Conservation (phyloP, 1,139 yeast species). For the Petasospora rhodanensis region DNA sequence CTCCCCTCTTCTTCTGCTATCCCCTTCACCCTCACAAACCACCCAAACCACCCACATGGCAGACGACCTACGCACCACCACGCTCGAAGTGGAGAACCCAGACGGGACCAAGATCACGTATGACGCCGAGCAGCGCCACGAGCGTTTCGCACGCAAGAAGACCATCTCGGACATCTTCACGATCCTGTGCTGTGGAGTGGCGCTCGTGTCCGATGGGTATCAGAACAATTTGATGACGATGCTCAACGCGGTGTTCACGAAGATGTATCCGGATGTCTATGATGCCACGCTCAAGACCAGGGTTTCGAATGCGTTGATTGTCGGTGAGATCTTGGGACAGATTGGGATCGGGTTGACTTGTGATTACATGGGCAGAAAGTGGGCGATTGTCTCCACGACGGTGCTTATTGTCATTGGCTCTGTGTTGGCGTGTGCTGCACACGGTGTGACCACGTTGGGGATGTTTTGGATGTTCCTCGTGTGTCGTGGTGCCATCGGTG, state of each 20-base stretch:
- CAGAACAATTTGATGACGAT: constrained; percentile 61
- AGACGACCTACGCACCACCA: too few relatives aligned
- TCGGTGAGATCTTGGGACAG: constrained; percentile 59
- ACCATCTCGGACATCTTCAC: constrained; percentile 23
- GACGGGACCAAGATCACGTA: constrained; percentile 13
- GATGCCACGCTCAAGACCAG: constrained; percentile 43
- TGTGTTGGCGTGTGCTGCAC: constrained; percentile 52
- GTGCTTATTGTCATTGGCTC: constrained; percentile 51
- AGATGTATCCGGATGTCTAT: constrained; percentile 40
- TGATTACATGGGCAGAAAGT: constrained; percentile 54
- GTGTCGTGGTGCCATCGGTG: constrained; percentile 64
- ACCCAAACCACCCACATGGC: too few relatives aligned
- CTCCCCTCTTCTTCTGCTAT: too few relatives aligned
- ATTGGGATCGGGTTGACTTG: constrained; percentile 50
- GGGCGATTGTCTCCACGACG: constrained; percentile 54
- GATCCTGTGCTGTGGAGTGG: constrained; percentile 40
- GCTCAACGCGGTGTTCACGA: constrained; percentile 46
- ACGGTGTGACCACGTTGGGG: constrained; percentile 45
- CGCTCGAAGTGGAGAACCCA: constrained; percentile 8
- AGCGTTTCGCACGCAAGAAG: constrained; percentile 18
- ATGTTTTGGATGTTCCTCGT: constrained; percentile 76
- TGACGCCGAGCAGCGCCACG: constrained; percentile 15
- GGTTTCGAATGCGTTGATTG: constrained; percentile 53
- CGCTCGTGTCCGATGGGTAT: constrained; percentile 59
- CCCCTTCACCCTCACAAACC: too few relatives aligned